A percentile compares a stretch with the other conserved stretches of the same genome.
Evolutionary conservation across 768 basidiomycete genomes (phyloP).

Genomic region (Amanita exitialis): DNA sequence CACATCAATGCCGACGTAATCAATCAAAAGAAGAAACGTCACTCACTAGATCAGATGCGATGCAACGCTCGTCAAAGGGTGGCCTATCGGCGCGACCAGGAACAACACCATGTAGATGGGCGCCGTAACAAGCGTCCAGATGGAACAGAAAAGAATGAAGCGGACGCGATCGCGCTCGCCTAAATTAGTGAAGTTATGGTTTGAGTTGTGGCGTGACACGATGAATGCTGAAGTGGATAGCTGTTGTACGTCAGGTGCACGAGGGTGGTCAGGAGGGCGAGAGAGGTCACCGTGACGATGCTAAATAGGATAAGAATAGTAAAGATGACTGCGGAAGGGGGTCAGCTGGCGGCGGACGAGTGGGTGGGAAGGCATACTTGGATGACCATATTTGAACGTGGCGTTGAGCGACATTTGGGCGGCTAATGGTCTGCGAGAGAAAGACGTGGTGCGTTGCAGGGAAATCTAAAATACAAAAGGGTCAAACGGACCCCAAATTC

Average conservation of each 20-base stretch:
- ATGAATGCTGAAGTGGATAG: constrained; percentile 69
- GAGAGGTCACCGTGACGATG: constrained; percentile 47
- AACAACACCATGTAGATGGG: constrained; percentile 45
- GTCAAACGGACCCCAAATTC: not conserved
- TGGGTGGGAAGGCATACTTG: constrained; percentile 24
- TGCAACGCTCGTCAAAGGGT: constrained; percentile 46
- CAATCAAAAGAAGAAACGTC: constrained; percentile 1
- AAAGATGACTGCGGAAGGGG: constrained; percentile 32
- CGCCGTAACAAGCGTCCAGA: constrained; percentile 58
- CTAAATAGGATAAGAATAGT: constrained; percentile 47
- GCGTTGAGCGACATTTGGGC: constrained; percentile 13
- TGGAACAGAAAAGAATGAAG: constrained; percentile 60
- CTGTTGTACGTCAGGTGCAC: constrained; percentile 20
- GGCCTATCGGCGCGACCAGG: constrained; percentile 35
- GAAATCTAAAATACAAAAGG: not conserved
- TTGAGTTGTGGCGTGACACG: constrained; percentile 45
- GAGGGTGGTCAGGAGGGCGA: not conserved
- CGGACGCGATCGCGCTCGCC: constrained; percentile 52
- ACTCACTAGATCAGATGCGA: constrained; percentile 59
- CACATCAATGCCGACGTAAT: not conserved
- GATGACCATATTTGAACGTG: constrained; percentile 42
- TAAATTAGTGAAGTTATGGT: constrained; percentile 38
- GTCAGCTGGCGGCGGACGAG: not conserved
- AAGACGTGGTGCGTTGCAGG: not conserved
- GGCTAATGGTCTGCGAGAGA: no score